phyloP scores from a whole-genome alignment of 441 rosid genomes.

The Populus hybrid region DNA sequence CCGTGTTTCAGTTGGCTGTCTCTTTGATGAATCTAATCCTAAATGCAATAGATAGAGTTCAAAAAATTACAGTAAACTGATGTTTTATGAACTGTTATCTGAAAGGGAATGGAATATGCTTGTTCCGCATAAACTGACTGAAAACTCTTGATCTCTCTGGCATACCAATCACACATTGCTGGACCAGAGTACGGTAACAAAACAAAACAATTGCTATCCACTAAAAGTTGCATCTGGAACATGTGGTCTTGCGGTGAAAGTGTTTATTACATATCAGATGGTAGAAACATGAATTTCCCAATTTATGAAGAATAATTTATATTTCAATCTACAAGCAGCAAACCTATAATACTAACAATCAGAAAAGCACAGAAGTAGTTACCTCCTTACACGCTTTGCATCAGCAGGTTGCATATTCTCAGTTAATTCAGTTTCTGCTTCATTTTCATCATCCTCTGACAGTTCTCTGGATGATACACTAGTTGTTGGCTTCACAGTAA shows the following conservation, averaged over 20 bases:
- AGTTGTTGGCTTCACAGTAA: slow-evolving; percentile 48
- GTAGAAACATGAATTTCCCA: not conserved
- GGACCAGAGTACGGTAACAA: not conserved
- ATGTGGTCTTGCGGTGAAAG: not conserved
- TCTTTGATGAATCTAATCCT: not conserved
- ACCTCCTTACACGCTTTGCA: slow-evolving; percentile 84
- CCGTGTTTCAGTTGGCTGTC: not conserved
- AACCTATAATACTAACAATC: slow-evolving; percentile 2
- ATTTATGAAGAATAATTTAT: not conserved
- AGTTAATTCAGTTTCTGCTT: slow-evolving; percentile 68
- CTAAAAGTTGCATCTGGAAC: not conserved
- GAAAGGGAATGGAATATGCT: not conserved
- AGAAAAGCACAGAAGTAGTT: slow-evolving; percentile 1
- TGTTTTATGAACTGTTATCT: not conserved
- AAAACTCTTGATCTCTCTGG: not conserved
- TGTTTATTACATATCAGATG: not conserved
- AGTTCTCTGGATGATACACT: slow-evolving; percentile 86
- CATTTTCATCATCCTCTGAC: slow-evolving; percentile 85
- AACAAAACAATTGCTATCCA: not conserved
- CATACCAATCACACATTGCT: not conserved
- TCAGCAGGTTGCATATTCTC: slow-evolving; percentile 58
- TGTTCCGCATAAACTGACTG: too few relatives aligned
- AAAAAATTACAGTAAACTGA: not conserved
- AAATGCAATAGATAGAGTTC: not conserved
- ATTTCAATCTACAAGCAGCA: slow-evolving; percentile 3